Conservation (phyloP, 352 stramenopile genomes). For the Phytophthora kernoviae region DNA sequence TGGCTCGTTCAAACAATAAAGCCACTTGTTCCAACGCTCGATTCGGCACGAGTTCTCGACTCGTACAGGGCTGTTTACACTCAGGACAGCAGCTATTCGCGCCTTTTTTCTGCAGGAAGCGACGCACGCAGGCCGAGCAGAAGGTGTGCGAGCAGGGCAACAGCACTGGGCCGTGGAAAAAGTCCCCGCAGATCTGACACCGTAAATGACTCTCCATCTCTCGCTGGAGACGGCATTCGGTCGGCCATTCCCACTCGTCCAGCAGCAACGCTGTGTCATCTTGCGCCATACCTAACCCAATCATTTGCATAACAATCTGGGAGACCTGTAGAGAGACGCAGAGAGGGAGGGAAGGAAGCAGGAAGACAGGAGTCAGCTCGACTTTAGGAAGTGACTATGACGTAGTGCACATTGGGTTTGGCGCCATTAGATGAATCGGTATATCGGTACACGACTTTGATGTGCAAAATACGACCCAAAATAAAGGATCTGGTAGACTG, state of each 20-base stretch:
- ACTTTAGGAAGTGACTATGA: slow-evolving; percentile 1
- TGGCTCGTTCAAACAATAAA: slow-evolving; percentile 70
- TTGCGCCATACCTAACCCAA: slow-evolving; percentile 5
- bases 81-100: slow-evolving; percentile 78
- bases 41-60: slow-evolving; percentile 70
- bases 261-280: slow-evolving; percentile 21
- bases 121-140: slow-evolving; percentile 84
- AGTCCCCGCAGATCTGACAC: slow-evolving; percentile 86
- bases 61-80: slow-evolving; percentile 73
- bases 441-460: neutral
- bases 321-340: neutral
- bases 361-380: neutral
- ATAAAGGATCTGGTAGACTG: neutral
- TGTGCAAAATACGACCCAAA: neutral
- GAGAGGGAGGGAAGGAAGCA: slow-evolving; percentile 1
- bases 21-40: slow-evolving; percentile 75
- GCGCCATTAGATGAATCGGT: neutral
- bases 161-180: slow-evolving; percentile 81
- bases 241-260: slow-evolving; percentile 85
- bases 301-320: slow-evolving; percentile 14
- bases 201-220: slow-evolving; percentile 79
- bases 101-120: slow-evolving; percentile 74
- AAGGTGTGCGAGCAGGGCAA: slow-evolving; percentile 83
- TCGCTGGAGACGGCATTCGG: slow-evolving; percentile 54
- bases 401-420: neutral